Evolutionary conservation across 2,329 filamentous ascomycete genomes (phyloP).

Genomic region (Talaromyces sp.): DNA sequence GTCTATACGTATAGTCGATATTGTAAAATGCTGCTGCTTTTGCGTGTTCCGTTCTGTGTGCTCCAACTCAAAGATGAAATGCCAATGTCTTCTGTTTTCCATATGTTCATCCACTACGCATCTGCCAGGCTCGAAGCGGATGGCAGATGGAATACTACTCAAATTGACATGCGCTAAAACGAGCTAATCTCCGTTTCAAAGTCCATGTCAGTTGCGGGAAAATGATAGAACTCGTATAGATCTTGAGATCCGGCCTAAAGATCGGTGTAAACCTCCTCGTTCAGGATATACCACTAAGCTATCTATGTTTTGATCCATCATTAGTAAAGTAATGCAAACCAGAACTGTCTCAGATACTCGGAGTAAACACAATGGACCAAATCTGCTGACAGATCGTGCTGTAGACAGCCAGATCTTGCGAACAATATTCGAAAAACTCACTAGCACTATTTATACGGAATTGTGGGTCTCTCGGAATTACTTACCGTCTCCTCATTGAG

Average conservation of each 20-base stretch:
- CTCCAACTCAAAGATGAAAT: neutral
- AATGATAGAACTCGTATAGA: neutral
- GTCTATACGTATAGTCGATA: neutral
- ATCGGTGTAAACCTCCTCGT: neutral
- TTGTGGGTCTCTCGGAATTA: neutral
- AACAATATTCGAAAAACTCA: neutral
- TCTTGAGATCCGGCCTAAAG: slow-evolving; percentile 1
- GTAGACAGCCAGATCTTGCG: neutral
- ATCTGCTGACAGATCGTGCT: neutral
- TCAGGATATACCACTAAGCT: neutral
- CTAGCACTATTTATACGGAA: neutral
- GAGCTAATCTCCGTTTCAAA: too few relatives aligned
- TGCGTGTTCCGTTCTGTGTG: neutral
- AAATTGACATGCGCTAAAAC: neutral
- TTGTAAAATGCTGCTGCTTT: neutral
- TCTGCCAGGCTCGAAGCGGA: neutral
- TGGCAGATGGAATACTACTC: neutral
- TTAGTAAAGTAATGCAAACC: neutral
- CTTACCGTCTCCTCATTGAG: neutral
- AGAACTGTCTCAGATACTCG: neutral
- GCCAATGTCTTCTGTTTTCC: neutral
- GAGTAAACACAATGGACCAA: slow-evolving; percentile 2
- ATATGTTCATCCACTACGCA: neutral
- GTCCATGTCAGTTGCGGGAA: neutral
- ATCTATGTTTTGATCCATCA: neutral